Evolutionary conservation across 495 filamentous ascomycete species (phyloP).

Genomic region (Amorphotheca resinae): DNA sequence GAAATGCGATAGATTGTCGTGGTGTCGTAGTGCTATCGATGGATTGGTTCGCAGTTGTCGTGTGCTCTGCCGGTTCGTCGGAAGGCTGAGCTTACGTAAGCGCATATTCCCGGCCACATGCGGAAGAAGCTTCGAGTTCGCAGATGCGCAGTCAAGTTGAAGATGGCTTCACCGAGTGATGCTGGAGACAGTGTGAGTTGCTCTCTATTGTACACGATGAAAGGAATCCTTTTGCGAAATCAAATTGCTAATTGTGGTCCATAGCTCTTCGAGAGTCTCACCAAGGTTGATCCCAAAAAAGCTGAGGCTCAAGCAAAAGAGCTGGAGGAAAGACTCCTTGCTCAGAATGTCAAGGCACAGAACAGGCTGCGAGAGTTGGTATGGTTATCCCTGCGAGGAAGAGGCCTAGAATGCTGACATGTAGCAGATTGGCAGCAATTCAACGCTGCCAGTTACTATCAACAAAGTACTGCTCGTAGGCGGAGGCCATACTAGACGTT

Average conservation of each 20-base stretch:
- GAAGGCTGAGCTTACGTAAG: constrained; percentile 1
- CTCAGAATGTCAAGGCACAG: constrained; percentile 55
- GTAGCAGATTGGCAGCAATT: constrained; percentile 63
- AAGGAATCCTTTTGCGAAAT: neutral
- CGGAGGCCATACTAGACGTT: constrained; percentile 60
- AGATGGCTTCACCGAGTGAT: constrained; percentile 37
- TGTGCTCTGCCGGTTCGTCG: neutral
- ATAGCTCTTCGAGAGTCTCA: constrained; percentile 63
- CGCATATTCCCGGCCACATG: neutral
- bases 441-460: constrained; percentile 67
- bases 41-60: neutral
- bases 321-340: constrained; percentile 46
- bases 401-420: neutral
- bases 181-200: constrained; percentile 37
- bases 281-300: constrained; percentile 47
- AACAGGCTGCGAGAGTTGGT: constrained; percentile 46
- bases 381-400: neutral
- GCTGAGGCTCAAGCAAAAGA: constrained; percentile 49
- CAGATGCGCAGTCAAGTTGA: constrained; percentile 6
- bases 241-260: neutral
- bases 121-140: neutral
- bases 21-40: neutral
- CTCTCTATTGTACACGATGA: neutral
- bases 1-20: neutral
- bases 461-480: constrained; percentile 69